A percentile compares a stretch with the other conserved stretches of the same genome.
Evolutionary conservation across 75 land plant genomes (phyloP).

Genomic region (Pinus tabuliformis): DNA sequence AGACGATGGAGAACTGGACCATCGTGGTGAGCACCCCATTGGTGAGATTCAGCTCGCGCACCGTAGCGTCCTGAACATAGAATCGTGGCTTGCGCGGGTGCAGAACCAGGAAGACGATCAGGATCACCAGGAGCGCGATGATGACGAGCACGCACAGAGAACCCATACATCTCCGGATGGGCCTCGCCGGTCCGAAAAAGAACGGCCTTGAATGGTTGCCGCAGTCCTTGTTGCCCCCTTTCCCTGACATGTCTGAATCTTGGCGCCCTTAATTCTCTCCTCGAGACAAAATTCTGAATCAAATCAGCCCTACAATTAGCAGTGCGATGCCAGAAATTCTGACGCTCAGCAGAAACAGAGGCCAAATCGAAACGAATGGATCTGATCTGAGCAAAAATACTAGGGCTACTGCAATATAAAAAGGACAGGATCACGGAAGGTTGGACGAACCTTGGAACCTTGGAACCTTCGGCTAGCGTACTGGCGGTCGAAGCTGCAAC

Average conservation of each 20-base stretch:
- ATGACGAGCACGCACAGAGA: not conserved
- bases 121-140: not conserved
- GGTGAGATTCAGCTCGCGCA: constrained; percentile 9
- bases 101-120: constrained; percentile 5
- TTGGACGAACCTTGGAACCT: no score
- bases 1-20: constrained; percentile 33
- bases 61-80: constrained; percentile 5
- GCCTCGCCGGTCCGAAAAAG: no score
- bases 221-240: constrained; percentile 2
- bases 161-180: no score
- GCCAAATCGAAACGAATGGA: no score
- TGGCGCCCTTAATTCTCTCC: no score
- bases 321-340: no score
- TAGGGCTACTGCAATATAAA: no score
- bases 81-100: constrained; percentile 10
- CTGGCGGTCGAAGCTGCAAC: no score
- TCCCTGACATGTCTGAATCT: not conserved
- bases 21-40: constrained; percentile 26
- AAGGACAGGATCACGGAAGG: no score
- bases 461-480: no score
- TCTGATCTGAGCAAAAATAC: no score
- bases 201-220: not conserved
- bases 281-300: not conserved
- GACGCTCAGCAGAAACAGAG: no score
- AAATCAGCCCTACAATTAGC: not conserved